Evolutionary conservation across 2,329 filamentous ascomycete genomes (phyloP), one percentile per base, ranked within the genome.

Genomic region (Aspergillus eucalypticola): DNA sequence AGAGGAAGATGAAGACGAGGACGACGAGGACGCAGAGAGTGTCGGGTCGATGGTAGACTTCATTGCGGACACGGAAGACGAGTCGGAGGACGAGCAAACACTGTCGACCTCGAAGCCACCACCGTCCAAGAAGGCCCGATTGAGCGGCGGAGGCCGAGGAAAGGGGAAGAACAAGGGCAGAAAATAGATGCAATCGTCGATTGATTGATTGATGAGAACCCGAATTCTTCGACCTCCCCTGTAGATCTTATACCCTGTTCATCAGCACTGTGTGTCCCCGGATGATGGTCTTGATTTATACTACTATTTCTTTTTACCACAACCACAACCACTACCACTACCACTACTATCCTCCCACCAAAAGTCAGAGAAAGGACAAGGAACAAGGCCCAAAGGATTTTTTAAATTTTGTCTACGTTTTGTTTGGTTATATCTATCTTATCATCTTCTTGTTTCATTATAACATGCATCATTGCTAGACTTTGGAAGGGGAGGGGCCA

Each of bases 1-100:
- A 2, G 83, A 86, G 21, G 84, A 86, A 61, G 83, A 87, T 17
- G 85, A 88, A 60, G 84, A 86, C 39, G 61, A 60, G 49, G 82
- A 87, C 38, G 86, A 88, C 6, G 86, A 85, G 8, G 84, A 86
- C 52, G 82, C 86, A 25, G 86, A 88, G 6, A 87, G 88, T 61
- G 84, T 83, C 10, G 78, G 75, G 54, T 78, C 73, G 27, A 78
- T 72, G 66, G 75, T 76, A 51, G 80, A 82, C 54, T 78, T 80
- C 64, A 75, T 82, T 53, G 76, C 79, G 5, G 79, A 82, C 58
- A 78, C 76, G 2, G 81, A 83, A 41, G 76, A 78, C 8, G 53
- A 68, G 23, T 74, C 70, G 23, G 71, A 74, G 55, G 71, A 71
- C 51, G 69, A 67, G 15, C 61, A 57, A n/a, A 56, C 60, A 38